phyloP scores from a whole-genome alignment of 108 stramenopile genomes.

The Schizochytrium sp. region DNA sequence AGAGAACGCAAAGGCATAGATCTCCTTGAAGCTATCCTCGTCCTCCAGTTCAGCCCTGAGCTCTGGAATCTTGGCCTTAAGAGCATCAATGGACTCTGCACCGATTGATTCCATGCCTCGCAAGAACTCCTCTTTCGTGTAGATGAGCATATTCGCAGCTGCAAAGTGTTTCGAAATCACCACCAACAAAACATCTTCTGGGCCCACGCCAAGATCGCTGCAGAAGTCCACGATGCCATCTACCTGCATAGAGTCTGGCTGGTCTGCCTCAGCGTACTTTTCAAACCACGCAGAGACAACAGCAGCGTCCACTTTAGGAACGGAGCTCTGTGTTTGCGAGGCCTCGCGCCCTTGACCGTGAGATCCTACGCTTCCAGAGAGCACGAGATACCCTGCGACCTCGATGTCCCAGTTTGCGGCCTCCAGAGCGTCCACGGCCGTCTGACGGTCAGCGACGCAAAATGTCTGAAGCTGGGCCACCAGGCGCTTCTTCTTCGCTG shows the following conservation, averaged over 20 bases:
- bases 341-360: background rate
- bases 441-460: background rate
- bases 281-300: conserved; percentile 31
- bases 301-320: background rate
- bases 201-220: conserved; percentile 13
- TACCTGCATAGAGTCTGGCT: conserved; percentile 43
- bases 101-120: conserved; percentile 49
- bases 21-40: conserved; percentile 44
- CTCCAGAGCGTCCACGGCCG: background rate
- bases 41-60: conserved; percentile 12
- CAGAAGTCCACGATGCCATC: conserved; percentile 54
- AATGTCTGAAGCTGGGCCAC: conserved; percentile 38
- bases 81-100: background rate
- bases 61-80: conserved; percentile 15
- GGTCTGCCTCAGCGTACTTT: conserved; percentile 36
- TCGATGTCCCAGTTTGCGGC: conserved; percentile 25
- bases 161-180: conserved; percentile 37
- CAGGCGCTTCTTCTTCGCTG: background rate
- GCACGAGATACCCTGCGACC: background rate
- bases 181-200: conserved; percentile 16
- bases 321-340: background rate
- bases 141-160: conserved; percentile 48
- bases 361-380: background rate
- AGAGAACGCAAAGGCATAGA: conserved; percentile 33
- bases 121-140: conserved; percentile 58